Evolutionary conservation across 305 asterid genomes (phyloP).

Genomic region (Solanum hybrid): DNA sequence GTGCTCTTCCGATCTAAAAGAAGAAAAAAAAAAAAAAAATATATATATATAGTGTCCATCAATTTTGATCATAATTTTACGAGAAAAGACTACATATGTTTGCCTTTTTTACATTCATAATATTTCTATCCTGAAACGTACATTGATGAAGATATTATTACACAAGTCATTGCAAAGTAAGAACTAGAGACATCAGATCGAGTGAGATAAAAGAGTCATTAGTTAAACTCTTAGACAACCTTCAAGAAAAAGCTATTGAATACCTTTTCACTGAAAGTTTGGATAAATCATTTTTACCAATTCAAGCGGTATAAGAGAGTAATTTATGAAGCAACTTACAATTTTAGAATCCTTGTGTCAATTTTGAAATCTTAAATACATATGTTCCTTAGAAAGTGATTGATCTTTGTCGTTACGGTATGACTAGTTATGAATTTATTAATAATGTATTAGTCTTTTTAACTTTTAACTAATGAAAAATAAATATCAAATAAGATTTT

Average conservation of each 20-base stretch:
- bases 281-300: neutral
- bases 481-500: neutral
- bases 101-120: too few relatives aligned
- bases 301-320: neutral
- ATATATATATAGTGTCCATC: too few relatives aligned
- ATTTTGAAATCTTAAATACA: too few relatives aligned
- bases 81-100: too few relatives aligned
- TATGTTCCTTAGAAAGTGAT: neutral
- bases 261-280: neutral
- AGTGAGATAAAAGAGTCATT: neutral
- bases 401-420: neutral
- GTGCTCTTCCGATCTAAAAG: too few relatives aligned
- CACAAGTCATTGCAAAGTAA: neutral
- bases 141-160: too few relatives aligned
- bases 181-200: too few relatives aligned
- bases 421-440: neutral
- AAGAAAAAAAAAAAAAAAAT: too few relatives aligned
- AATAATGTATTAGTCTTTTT: neutral
- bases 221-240: neutral
- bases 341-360: neutral
- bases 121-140: too few relatives aligned
- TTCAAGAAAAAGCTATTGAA: neutral
- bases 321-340: neutral
- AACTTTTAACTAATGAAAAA: too few relatives aligned
- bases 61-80: too few relatives aligned